Conservation (phyloP, 768 basidiomycete genomes). For the Daedalea quercina region DNA sequence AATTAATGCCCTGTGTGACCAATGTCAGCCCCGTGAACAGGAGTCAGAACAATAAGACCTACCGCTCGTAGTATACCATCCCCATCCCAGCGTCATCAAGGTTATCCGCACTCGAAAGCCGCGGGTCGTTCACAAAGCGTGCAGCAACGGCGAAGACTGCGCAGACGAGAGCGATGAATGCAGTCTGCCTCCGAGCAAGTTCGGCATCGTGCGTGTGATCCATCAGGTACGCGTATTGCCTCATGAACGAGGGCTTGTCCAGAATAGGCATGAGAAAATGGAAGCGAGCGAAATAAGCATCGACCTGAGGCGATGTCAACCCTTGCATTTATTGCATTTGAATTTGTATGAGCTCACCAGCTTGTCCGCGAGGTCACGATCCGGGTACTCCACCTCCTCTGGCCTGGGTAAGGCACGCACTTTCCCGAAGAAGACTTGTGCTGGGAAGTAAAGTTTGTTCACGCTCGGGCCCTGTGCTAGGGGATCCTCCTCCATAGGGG, state of each 20-base stretch:
- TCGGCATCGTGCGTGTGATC: constrained; percentile 48
- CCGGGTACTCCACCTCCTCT: constrained; percentile 85
- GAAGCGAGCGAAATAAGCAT: constrained; percentile 81
- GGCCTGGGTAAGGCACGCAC: constrained; percentile 73
- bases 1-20: constrained; percentile 63
- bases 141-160: constrained; percentile 90
- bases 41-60: constrained; percentile 17
- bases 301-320: constrained; percentile 43
- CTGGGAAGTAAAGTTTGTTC: constrained; percentile 85
- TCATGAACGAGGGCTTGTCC: constrained; percentile 79
- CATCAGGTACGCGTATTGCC: constrained; percentile 69
- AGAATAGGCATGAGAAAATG: constrained; percentile 87
- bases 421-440: constrained; percentile 83
- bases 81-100: constrained; percentile 80
- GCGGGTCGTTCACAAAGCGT: constrained; percentile 67
- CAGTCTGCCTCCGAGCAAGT: constrained; percentile 53
- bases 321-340: not conserved
- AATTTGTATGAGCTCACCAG: constrained; percentile 44
- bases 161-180: constrained; percentile 79
- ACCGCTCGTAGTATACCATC: constrained; percentile 89
- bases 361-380: constrained; percentile 80
- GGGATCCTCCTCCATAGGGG: constrained; percentile 81
- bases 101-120: constrained; percentile 49
- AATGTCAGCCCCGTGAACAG: constrained; percentile 2
- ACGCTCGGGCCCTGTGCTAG: constrained; percentile 71